Evolutionary conservation across 108 stramenopile genomes (phyloP).

Genomic region (Skeletonema tropicum): DNA sequence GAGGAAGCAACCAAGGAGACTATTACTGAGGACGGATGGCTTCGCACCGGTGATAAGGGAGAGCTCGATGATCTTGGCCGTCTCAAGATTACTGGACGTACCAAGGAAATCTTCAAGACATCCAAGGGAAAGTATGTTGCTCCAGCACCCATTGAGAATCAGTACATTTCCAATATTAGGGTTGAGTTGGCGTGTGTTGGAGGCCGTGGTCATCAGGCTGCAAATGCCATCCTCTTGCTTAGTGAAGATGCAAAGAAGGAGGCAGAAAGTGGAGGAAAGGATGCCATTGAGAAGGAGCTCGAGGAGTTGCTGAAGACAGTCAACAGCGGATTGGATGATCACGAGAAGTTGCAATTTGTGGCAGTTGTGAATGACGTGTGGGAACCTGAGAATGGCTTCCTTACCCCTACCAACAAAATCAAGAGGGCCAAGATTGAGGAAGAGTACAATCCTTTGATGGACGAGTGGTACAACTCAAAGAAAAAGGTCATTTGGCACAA

Average conservation of each 20-base stretch:
- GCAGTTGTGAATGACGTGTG: conserved; percentile 83
- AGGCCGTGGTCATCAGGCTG: conserved; percentile 67
- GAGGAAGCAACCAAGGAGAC: conserved; percentile 83
- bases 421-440: conserved; percentile 77
- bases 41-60: conserved; percentile 90
- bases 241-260: conserved; percentile 62
- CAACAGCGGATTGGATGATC: conserved; percentile 65
- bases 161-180: conserved; percentile 52
- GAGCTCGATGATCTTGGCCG: conserved; percentile 74
- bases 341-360: conserved; percentile 66
- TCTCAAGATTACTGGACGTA: conserved; percentile 88
- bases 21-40: conserved; percentile 83
- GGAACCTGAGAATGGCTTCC: conserved; percentile 82
- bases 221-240: conserved; percentile 66
- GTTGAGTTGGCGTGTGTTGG: conserved; percentile 80
- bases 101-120: conserved; percentile 88
- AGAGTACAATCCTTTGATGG: conserved; percentile 54
- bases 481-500: conserved; percentile 78
- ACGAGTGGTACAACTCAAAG: conserved; percentile 72
- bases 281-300: conserved; percentile 58
- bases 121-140: conserved; percentile 84
- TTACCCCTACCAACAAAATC: conserved; percentile 86
- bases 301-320: conserved; percentile 55
- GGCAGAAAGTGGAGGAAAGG: conserved; percentile 38
- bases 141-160: conserved; percentile 80